A percentile compares a stretch with the other conserved stretches of the same genome.
Conservation (phyloP, 1,284 basidiomycete species). For the Moesziomyces parantarcticus region DNA sequence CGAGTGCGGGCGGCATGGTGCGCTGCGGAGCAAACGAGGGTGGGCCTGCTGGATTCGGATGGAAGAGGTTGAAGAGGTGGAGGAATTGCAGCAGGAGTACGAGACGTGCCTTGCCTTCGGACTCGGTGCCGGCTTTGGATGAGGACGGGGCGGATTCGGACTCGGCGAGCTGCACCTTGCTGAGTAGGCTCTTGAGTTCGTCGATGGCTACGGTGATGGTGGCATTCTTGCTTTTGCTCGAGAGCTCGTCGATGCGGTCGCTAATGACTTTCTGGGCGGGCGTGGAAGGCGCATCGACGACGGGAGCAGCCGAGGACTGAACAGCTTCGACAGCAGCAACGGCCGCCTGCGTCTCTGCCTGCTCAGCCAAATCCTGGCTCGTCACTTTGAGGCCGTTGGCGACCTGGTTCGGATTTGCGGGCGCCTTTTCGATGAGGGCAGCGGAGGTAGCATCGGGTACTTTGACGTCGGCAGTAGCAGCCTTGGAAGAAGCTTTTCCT, state of each 20-base stretch:
- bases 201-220: conserved; percentile 32
- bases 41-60: conserved; percentile 25
- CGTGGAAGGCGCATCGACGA: conserved; percentile 1
- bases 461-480: conserved; percentile 19
- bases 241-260: conserved; percentile 21
- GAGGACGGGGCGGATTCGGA: conserved; percentile 2
- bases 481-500: conserved; percentile 9
- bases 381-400: conserved; percentile 44
- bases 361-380: conserved; percentile 33
- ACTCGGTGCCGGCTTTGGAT: conserved; percentile 4
- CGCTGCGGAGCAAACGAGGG: conserved; percentile 28
- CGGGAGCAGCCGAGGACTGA: conserved; percentile 5
- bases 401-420: conserved; percentile 28
- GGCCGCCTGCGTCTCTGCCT: conserved; percentile 41
- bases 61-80: conserved; percentile 51
- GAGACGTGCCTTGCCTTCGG: conserved; percentile 24
- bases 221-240: conserved; percentile 19
- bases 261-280: conserved; percentile 34
- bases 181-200: conserved; percentile 31
- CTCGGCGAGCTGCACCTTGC: conserved; percentile 27
- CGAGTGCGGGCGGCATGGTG: conserved; percentile 30
- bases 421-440: conserved; percentile 32
- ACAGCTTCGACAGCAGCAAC: conserved; percentile 36
- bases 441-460: conserved; percentile 32
- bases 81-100: conserved; percentile 51